phyloP scores from a whole-genome alignment of 306 rosid species.

The Medicago ruthenica region DNA sequence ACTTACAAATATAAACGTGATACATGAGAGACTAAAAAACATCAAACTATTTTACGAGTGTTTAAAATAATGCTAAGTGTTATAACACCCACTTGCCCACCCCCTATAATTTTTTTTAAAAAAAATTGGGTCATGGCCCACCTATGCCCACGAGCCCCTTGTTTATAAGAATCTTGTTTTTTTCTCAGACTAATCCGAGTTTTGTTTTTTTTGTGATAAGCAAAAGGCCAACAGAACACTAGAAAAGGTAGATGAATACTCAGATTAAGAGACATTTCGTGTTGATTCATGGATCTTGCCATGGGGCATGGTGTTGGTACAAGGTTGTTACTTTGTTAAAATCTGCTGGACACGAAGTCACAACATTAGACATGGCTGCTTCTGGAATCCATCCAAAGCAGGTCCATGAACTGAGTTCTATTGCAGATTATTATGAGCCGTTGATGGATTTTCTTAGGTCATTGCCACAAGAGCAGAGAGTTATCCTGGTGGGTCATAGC shows the following conservation, averaged over 20 bases:
- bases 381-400: conserved; percentile 56
- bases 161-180: too few species aligned
- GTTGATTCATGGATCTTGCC: conserved; percentile 63
- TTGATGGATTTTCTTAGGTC: conserved; percentile 49
- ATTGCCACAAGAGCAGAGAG: conserved; percentile 48
- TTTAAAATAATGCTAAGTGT: too few species aligned
- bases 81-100: too few species aligned
- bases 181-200: too few species aligned
- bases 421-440: conserved; percentile 54
- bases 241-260: conserved; percentile 1
- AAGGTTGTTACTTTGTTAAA: conserved; percentile 49
- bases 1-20: too few species aligned
- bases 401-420: conserved; percentile 41
- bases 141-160: too few species aligned
- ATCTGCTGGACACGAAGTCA: conserved; percentile 55
- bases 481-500: conserved; percentile 68
- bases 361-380: conserved; percentile 62
- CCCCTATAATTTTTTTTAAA: too few species aligned
- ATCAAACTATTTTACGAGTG: too few species aligned
- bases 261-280: conserved; percentile 49
- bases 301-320: conserved; percentile 79
- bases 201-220: too few species aligned
- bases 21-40: too few species aligned
- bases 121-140: too few species aligned
- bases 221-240: background rate